Percentiles rank a stretch among this genome's conserved stretches.
Evolutionary conservation across 2,329 filamentous ascomycete genomes (phyloP).

Genomic region (Xenoacremonium recifei): DNA sequence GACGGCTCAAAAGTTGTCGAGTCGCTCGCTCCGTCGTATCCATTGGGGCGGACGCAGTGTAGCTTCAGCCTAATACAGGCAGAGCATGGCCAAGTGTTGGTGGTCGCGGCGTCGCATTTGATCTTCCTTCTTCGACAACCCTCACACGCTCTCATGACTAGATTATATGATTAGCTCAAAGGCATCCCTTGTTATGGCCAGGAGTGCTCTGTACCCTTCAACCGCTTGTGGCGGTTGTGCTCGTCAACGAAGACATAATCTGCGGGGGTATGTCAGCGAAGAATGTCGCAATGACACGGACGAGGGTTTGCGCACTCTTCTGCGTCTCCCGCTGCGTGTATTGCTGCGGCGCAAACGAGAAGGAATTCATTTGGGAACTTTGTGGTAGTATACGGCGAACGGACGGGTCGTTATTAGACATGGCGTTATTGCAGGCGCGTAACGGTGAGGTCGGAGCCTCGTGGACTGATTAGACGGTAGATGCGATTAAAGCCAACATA

Average conservation of each 20-base stretch:
- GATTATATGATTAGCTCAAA: constrained; percentile 6
- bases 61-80: constrained; percentile 90
- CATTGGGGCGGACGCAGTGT: constrained; percentile 86
- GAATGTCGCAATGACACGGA: constrained; percentile 1
- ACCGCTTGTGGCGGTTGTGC: constrained; percentile 93
- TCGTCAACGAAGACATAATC: constrained; percentile 99
- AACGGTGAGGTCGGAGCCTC: constrained; percentile 23
- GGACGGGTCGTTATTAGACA: constrained; percentile 61
- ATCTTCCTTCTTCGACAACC: constrained; percentile 94
- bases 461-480: constrained; percentile 17
- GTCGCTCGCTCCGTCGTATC: constrained; percentile 54
- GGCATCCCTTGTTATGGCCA: background rate
- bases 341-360: constrained; percentile 68
- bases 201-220: constrained; percentile 70
- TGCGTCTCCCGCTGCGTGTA: constrained; percentile 66
- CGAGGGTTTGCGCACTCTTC: constrained; percentile 63
- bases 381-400: constrained; percentile 64
- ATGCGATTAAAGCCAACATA: constrained; percentile 25
- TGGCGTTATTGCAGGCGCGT: constrained; percentile 37
- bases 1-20: constrained; percentile 32
- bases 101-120: constrained; percentile 95
- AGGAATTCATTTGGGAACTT: constrained; percentile 62
- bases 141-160: constrained; percentile 96
- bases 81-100: constrained; percentile 96
- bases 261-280: constrained; percentile 36